These are phyloP conservation scores for Trichoderma hamatum DNA, from an alignment of 2,329 filamentous ascomycete genomes.

Conservation along the genomic window DNA sequence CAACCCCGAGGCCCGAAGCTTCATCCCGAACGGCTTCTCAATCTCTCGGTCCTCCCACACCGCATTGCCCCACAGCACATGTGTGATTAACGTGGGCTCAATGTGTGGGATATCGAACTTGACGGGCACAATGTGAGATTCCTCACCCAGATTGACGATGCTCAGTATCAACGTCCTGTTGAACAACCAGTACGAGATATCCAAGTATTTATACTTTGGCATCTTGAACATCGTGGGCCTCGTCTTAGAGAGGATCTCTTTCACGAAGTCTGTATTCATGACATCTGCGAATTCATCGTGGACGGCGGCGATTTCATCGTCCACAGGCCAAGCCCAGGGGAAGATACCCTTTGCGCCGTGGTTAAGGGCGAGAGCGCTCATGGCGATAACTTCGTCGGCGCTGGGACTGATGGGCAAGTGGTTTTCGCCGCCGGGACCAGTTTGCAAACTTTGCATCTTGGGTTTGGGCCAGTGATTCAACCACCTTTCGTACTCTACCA, in stretches of 20 bases:
- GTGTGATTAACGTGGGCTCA: background rate
- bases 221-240: conserved; percentile 29
- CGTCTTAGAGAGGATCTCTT: conserved; percentile 45
- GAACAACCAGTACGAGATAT: conserved; percentile 33
- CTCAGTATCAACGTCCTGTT: conserved; percentile 31
- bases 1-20: background rate
- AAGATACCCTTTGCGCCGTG: conserved; percentile 50
- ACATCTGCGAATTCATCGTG: conserved; percentile 46
- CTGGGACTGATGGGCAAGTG: conserved; percentile 54
- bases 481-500: conserved; percentile 45
- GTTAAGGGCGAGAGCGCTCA: conserved; percentile 50
- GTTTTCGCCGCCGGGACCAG: conserved; percentile 48
- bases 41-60: conserved; percentile 28
- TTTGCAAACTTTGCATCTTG: conserved; percentile 51
- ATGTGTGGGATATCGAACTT: conserved; percentile 29
- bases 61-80: conserved; percentile 32
- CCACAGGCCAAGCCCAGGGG: conserved; percentile 51
- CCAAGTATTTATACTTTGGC: conserved; percentile 24
- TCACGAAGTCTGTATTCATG: conserved; percentile 41
- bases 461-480: conserved; percentile 49
- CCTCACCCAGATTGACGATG: conserved; percentile 34
- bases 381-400: conserved; percentile 47
- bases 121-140: conserved; percentile 26
- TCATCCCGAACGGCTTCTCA: conserved; percentile 22
- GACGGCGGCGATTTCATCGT: conserved; percentile 40